phyloP scores from a whole-genome alignment of 768 basidiomycete species.

The Dentipellis sp. region DNA sequence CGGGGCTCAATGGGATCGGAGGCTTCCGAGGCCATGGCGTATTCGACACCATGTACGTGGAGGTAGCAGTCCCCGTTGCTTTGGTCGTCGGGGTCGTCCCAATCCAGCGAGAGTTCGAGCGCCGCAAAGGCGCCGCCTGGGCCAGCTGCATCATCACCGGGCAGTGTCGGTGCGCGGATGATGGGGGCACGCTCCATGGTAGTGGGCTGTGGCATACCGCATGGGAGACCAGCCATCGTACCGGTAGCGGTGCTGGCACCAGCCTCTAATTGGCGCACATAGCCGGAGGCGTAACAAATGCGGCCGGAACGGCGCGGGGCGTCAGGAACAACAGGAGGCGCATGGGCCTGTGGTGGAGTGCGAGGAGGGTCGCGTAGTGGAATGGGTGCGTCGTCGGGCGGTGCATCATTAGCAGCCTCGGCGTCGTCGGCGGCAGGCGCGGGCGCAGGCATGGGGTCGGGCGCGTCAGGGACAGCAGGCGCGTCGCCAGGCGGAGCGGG shows the following conservation, averaged over 20 bases:
- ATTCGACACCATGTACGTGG: background rate
- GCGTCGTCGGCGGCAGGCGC: background rate
- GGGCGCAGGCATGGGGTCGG: background rate
- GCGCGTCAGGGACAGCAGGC: background rate
- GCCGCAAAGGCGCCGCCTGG: too few species aligned
- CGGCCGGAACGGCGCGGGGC: background rate
- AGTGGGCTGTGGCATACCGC: background rate
- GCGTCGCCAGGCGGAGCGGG: background rate
- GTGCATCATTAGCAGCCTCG: background rate
- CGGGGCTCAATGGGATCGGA: background rate
- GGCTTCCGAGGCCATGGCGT: background rate
- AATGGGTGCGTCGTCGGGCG: background rate
- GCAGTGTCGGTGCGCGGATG: too few species aligned
- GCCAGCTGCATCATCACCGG: too few species aligned
- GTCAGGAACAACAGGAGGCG: background rate
- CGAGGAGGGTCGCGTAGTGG: background rate
- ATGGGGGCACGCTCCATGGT: background rate
- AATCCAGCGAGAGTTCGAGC: too few species aligned
- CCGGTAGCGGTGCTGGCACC: background rate
- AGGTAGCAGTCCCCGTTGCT: background rate
- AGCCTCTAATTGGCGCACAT: background rate
- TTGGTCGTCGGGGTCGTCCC: too few species aligned
- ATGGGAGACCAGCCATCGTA: background rate
- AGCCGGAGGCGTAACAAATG: background rate
- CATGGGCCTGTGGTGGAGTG: background rate